phyloP scores from a whole-genome alignment of 805 yeast species.

The Candida yuanshanica region DNA sequence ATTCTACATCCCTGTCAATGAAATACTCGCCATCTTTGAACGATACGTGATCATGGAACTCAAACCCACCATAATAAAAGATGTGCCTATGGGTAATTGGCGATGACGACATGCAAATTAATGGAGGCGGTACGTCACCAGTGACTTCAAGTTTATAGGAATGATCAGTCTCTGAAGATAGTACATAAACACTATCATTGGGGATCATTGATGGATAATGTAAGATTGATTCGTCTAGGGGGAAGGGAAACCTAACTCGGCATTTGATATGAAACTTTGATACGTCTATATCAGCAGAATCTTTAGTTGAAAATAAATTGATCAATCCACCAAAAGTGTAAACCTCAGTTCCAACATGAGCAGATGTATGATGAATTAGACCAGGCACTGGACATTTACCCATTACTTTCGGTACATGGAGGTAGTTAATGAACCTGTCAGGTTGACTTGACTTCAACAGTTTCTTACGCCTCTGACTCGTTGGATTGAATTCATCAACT shows the following conservation, averaged over 20 bases:
- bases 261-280: slow-evolving; percentile 33
- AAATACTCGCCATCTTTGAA: slow-evolving; percentile 30
- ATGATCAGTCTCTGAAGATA: slow-evolving; percentile 36
- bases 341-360: slow-evolving; percentile 32
- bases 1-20: slow-evolving; percentile 35
- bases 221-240: slow-evolving; percentile 36
- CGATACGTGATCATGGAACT: slow-evolving; percentile 26
- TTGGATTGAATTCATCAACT: background rate
- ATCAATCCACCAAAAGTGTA: slow-evolving; percentile 42
- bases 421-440: slow-evolving; percentile 17
- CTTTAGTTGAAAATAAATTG: slow-evolving; percentile 15
- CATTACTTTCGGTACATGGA: slow-evolving; percentile 29
- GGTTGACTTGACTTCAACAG: background rate
- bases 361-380: slow-evolving; percentile 37
- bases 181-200: slow-evolving; percentile 31
- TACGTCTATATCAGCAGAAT: slow-evolving; percentile 27
- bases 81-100: slow-evolving; percentile 51
- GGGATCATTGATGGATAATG: slow-evolving; percentile 37
- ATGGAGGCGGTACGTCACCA: slow-evolving; percentile 47
- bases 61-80: slow-evolving; percentile 68
- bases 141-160: slow-evolving; percentile 26
- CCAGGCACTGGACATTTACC: slow-evolving; percentile 37
- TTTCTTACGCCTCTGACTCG: background rate
- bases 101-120: slow-evolving; percentile 43
- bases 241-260: slow-evolving; percentile 37